A percentile compares a stretch with the other conserved stretches of the same genome.
phyloP scores from a whole-genome alignment of 2,329 filamentous ascomycete genomes.

The Penicillium brevicompactum region DNA sequence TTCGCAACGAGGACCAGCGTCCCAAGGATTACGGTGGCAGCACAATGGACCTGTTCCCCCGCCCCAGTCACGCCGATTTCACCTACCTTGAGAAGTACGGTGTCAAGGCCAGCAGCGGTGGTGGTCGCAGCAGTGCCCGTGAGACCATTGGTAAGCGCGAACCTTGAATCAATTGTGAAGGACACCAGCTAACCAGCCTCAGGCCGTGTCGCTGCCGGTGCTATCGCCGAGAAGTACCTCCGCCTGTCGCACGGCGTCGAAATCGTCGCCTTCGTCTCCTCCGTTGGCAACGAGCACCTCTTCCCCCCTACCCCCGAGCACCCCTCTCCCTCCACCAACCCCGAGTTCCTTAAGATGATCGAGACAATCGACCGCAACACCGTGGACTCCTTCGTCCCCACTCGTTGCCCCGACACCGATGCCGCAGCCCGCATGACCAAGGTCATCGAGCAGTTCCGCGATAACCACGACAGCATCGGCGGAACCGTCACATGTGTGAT shows the following conservation, averaged over 20 bases:
- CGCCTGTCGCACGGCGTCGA: constrained; percentile 78
- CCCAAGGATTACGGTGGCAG: constrained; percentile 87
- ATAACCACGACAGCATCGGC: constrained; percentile 84
- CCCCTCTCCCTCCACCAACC: constrained; percentile 72
- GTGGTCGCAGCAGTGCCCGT: constrained; percentile 85
- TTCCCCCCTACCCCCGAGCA: constrained; percentile 71
- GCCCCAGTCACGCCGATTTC: constrained; percentile 92
- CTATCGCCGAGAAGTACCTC: constrained; percentile 92
- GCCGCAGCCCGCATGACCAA: constrained; percentile 73
- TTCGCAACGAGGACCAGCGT: constrained; percentile 89
- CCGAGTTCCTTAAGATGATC: constrained; percentile 74
- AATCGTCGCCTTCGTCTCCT: constrained; percentile 87
- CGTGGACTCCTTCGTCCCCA: constrained; percentile 82
- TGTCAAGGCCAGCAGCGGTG: constrained; percentile 85
- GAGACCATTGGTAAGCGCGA: constrained; percentile 78
- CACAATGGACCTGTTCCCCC: constrained; percentile 89
- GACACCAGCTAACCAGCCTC: neutral
- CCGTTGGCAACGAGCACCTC: constrained; percentile 77
- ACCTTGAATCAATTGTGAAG: neutral
- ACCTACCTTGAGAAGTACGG: constrained; percentile 98
- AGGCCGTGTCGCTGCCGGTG: constrained; percentile 84
- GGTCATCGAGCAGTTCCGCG: constrained; percentile 74
- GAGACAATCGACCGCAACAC: constrained; percentile 70
- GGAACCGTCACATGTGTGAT: constrained; percentile 95
- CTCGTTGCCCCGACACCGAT: constrained; percentile 76